phyloP scores from a whole-genome alignment of 2,329 filamentous ascomycete genomes.

The Ascochyta rabiei region DNA sequence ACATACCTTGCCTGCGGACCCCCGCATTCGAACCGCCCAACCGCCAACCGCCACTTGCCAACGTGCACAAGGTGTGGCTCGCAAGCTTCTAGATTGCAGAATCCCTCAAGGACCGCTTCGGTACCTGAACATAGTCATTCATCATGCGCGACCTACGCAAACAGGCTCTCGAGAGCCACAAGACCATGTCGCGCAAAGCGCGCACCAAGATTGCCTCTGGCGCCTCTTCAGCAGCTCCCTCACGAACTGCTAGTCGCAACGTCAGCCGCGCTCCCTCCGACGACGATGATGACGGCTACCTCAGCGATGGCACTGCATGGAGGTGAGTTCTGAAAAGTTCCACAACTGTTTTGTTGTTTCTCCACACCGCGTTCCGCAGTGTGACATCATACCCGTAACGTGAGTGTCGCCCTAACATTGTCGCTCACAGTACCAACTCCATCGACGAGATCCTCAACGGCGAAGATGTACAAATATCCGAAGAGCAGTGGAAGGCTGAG shows the following conservation, averaged over 20 bases:
- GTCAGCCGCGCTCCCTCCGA: slow-evolving; percentile 69
- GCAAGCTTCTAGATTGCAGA: neutral
- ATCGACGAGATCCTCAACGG: slow-evolving; percentile 66
- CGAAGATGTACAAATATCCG: slow-evolving; percentile 57
- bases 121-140: neutral
- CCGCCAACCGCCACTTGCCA: neutral
- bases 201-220: slow-evolving; percentile 63
- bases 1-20: slow-evolving; percentile 18
- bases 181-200: slow-evolving; percentile 74
- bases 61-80: slow-evolving; percentile 2
- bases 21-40: slow-evolving; percentile 33
- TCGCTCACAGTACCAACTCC: slow-evolving; percentile 61
- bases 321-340: slow-evolving; percentile 52
- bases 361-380: slow-evolving; percentile 13
- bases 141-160: slow-evolving; percentile 68
- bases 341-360: slow-evolving; percentile 17
- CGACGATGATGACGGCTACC: slow-evolving; percentile 63
- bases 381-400: slow-evolving; percentile 38
- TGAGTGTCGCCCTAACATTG: slow-evolving; percentile 30
- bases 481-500: slow-evolving; percentile 65
- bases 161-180: slow-evolving; percentile 73
- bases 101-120: neutral
- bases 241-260: slow-evolving; percentile 54
- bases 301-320: slow-evolving; percentile 64
- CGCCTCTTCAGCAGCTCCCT: slow-evolving; percentile 63